These are phyloP conservation scores for Mucuna pruriens DNA, from an alignment of 306 rosid species.

Conservation along the genomic window DNA sequence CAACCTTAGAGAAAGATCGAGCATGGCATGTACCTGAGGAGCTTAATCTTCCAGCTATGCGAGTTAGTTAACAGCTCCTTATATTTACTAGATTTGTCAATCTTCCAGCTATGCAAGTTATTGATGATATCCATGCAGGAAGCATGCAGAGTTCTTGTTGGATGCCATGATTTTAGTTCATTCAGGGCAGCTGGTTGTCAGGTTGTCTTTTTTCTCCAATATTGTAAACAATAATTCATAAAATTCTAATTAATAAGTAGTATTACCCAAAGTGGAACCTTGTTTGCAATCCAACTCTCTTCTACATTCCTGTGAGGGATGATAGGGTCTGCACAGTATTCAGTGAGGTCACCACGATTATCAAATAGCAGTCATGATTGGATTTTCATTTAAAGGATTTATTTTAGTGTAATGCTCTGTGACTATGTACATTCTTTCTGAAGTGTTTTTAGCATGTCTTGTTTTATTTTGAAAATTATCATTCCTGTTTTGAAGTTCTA, in stretches of 20 bases:
- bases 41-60: constrained; percentile 81
- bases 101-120: background rate
- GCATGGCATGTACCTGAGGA: constrained; percentile 92
- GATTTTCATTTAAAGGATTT: constrained; percentile 12
- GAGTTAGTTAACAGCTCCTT: constrained; percentile 55
- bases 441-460: background rate
- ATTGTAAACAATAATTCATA: constrained; percentile 10
- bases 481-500: constrained; percentile 24
- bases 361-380: constrained; percentile 14
- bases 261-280: constrained; percentile 20
- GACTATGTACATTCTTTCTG: constrained; percentile 10
- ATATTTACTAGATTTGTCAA: constrained; percentile 25
- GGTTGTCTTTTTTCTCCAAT: constrained; percentile 54
- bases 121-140: constrained; percentile 58
- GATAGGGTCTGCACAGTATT: constrained; percentile 13
- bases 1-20: constrained; percentile 81
- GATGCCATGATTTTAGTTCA: constrained; percentile 95
- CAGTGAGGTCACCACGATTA: constrained; percentile 15
- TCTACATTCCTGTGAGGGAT: constrained; percentile 1
- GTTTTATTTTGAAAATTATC: background rate
- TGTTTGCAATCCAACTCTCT: constrained; percentile 13
- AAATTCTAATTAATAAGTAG: background rate
- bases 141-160: constrained; percentile 88
- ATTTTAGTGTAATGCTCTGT: constrained; percentile 15
- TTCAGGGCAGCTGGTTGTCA: constrained; percentile 96